Base-by-base conservation (phyloP, 306 rosid species). In the Clitoria ternatea region DNA sequence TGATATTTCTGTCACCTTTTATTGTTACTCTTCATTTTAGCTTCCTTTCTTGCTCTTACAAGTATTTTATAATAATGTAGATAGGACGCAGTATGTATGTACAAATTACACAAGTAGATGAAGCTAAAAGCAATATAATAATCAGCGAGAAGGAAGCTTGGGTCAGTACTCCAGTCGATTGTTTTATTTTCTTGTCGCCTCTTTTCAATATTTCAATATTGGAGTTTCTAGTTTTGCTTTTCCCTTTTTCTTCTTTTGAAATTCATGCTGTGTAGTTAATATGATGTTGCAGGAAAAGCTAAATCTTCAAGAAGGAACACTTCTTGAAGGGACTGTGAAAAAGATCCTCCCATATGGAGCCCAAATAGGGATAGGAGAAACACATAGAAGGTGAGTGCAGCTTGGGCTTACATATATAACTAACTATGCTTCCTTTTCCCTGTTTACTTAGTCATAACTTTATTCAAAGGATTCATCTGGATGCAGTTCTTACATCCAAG, bases 141-240 rank as follows among this genome's bases (percentile, higher is more conserved):
- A 85, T 91, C 62, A 89, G 97, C 62, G 95, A 91, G 77, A 89
- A 79, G 81, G 84, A 80, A 75, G 96, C 99, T 43, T 94, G 97
- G 99, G 99, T 94, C 39, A 77, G 96, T 84, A 85, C 70, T 74
- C 52, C 33, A 40, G n/a, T n/a, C n/a, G n/a, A 63, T 33, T 33
- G 6, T 4, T 5, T 30, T 81, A 72, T 55, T 45, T 59, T 42
- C 19, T 49, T 26, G 30, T 78, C 47, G 52, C 66, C 53, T 40
- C 19, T 63, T 8, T 9, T 62, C 37, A 60, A 26, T 49, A n/a
- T 65, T 27, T 32, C 59, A 20, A 72, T 19, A 17, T 12, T 47
- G 7, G 37, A 15, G 15, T 77, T 67, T 57, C 56, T 27, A 26
- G 4, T 44, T 13, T 35, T 39, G n/a, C 13, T 12, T 74, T 73